A percentile compares a stretch with the other conserved stretches of the same genome.
Conservation (phyloP, 164 flowering plant genomes). For the Vitis amurensis region DNA sequence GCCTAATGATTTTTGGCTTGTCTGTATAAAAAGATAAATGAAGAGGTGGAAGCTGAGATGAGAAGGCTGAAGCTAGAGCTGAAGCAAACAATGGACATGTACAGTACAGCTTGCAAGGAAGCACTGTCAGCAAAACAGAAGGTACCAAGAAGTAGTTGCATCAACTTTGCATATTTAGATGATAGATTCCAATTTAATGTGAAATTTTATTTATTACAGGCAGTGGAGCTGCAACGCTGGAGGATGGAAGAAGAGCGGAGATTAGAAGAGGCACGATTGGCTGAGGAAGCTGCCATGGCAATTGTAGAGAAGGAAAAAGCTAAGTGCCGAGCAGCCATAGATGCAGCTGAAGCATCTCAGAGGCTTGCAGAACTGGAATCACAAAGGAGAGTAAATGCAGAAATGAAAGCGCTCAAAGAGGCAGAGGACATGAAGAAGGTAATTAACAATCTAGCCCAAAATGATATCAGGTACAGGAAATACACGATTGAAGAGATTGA, state of each 20-base stretch:
- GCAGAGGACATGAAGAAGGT: conserved; percentile 26
- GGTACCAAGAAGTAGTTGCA: conserved; percentile 9
- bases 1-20: background rate
- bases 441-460: conserved; percentile 9
- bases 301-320: conserved; percentile 37
- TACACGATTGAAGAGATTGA: conserved; percentile 44
- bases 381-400: conserved; percentile 26
- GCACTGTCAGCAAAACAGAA: conserved; percentile 38
- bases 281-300: conserved; percentile 38
- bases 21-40: conserved; percentile 18
- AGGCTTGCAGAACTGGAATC: conserved; percentile 38
- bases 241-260: conserved; percentile 34
- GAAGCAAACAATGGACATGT: conserved; percentile 46
- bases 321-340: conserved; percentile 34
- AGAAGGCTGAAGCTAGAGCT: conserved; percentile 39
- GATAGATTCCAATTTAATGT: background rate
- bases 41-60: conserved; percentile 39
- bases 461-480: conserved; percentile 31
- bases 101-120: conserved; percentile 41
- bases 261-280: conserved; percentile 28
- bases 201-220: conserved; percentile 22
- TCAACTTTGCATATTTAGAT: background rate
- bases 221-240: conserved; percentile 34
- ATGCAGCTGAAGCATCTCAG: conserved; percentile 36
- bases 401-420: conserved; percentile 27